Base-by-base conservation (phyloP, 257 asterid genomes). In the Solanum peruvianum region DNA sequence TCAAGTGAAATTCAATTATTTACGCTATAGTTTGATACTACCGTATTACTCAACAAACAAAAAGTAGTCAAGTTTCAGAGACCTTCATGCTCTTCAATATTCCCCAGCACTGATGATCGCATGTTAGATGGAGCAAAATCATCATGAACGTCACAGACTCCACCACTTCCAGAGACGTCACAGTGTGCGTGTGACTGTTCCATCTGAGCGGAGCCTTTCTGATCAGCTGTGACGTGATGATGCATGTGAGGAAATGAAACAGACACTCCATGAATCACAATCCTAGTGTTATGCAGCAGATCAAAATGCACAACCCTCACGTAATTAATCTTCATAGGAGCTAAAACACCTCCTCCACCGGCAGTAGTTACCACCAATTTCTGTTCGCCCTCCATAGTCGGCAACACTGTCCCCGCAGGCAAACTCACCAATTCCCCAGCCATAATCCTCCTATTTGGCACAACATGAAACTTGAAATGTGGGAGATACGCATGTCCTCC, bases 161-260 rank as follows among this genome's bases (percentile, higher is more conserved):
- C 96, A 86, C 90, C 90, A n/a, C 72, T 83, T 93, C 88, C 86
- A 44, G 93, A 91, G 52, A 85, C 83, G 45, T 87, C 90, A 89
- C 87, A 91, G 60, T 94, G 91, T 52, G 25, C 25, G 64, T 23
- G 82, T 87, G 92, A 85, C 49, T 77, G 88, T 56, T 90, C 91
- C 87, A 76, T 88, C 88, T 89, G 90, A 27, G 84, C 86, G 76
- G 87, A 87, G 84, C 27, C 66, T 44, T 49, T 91, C 47, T 82
- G 86, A 47, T 80, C 81, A 87, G 83, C 58, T 52, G 52, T 90
- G 58, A 88, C 70, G 25, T 62, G 91, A 77, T 82, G 92, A 87
- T 86, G 91, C 94, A 94, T 91, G 73, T 89, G 93, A 20, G 95
- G 97, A 82, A 94, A 93, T 29, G 95, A 93, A 47, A 94, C 89